phyloP scores from a whole-genome alignment of 176 grass and related monocot genomes.

The Thalia dealbata region DNA sequence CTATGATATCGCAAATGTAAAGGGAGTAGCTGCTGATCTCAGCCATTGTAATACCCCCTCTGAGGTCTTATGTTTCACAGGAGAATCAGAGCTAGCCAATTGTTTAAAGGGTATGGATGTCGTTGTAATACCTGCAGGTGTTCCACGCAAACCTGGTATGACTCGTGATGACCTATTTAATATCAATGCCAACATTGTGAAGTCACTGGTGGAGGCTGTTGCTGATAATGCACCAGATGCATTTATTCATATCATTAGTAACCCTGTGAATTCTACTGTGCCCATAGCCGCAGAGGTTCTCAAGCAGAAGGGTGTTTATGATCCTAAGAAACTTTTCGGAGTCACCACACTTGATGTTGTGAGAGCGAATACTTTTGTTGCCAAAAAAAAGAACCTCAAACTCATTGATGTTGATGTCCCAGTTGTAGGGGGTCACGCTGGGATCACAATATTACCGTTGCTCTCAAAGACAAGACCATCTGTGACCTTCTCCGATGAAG shows the following conservation, averaged over 20 bases:
- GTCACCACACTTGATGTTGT: conserved; percentile 45
- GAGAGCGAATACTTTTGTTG: conserved; percentile 35
- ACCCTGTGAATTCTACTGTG: conserved; percentile 35
- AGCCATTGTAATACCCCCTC: conserved; percentile 36
- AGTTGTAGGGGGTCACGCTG: conserved; percentile 32
- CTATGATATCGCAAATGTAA: conserved; percentile 30
- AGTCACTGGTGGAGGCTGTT: conserved; percentile 29
- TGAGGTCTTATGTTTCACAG: conserved; percentile 26
- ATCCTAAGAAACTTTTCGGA: conserved; percentile 41
- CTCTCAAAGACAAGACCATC: conserved; percentile 37
- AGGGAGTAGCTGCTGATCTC: conserved; percentile 27
- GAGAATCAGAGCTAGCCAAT: conserved; percentile 21
- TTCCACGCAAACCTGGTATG: conserved; percentile 34
- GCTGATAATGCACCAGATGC: conserved; percentile 37
- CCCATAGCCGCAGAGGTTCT: conserved; percentile 42
- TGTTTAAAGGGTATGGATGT: conserved; percentile 27
- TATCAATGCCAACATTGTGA: conserved; percentile 34
- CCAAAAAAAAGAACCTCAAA: conserved; percentile 27
- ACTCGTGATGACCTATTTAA: conserved; percentile 36
- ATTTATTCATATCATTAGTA: conserved; percentile 33
- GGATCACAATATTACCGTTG: conserved; percentile 33
- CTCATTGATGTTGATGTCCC: conserved; percentile 47
- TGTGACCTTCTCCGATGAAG: conserved; percentile 32
- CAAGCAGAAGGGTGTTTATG: conserved; percentile 33
- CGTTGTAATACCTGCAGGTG: conserved; percentile 29